A percentile compares a stretch with the other conserved stretches of the same genome.
These are phyloP conservation scores for Pythium utonaiense DNA, from an alignment of 352 stramenopile species.

Conservation along the genomic window DNA sequence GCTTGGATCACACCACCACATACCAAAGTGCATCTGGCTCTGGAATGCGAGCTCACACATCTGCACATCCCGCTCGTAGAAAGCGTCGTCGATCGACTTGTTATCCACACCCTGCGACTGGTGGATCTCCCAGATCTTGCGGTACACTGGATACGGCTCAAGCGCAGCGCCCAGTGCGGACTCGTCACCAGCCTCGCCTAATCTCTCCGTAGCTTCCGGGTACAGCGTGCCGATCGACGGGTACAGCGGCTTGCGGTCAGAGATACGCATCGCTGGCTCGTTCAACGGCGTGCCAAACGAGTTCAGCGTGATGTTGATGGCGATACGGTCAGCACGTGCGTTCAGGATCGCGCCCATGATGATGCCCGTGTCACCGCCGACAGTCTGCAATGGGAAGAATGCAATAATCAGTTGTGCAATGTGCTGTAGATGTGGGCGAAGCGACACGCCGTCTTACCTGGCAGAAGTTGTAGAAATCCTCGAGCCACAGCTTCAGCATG, in stretches of 20 bases:
- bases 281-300: conserved; percentile 94
- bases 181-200: conserved; percentile 93
- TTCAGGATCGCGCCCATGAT: conserved; percentile 97
- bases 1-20: neutral
- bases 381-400: conserved; percentile 34
- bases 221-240: conserved; percentile 97
- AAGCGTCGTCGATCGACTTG: conserved; percentile 98
- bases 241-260: conserved; percentile 96
- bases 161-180: conserved; percentile 83
- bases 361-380: conserved; percentile 96
- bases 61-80: conserved; percentile 99
- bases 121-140: conserved; percentile 97
- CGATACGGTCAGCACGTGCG: conserved; percentile 95
- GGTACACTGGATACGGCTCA: conserved; percentile 95
- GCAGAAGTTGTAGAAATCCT: conserved; percentile 95
- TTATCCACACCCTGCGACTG: conserved; percentile 91
- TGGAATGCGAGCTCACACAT: conserved; percentile 98
- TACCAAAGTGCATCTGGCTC: conserved; percentile 98
- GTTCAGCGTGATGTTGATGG: conserved; percentile 99
- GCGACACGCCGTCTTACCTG: conserved; percentile 34
- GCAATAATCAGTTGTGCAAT: neutral
- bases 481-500: conserved; percentile 97
- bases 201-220: conserved; percentile 92
- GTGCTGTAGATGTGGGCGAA: neutral
- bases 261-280: conserved; percentile 95